Conservation (phyloP, 2,329 filamentous ascomycete species). For the Claviceps quebecensis region DNA sequence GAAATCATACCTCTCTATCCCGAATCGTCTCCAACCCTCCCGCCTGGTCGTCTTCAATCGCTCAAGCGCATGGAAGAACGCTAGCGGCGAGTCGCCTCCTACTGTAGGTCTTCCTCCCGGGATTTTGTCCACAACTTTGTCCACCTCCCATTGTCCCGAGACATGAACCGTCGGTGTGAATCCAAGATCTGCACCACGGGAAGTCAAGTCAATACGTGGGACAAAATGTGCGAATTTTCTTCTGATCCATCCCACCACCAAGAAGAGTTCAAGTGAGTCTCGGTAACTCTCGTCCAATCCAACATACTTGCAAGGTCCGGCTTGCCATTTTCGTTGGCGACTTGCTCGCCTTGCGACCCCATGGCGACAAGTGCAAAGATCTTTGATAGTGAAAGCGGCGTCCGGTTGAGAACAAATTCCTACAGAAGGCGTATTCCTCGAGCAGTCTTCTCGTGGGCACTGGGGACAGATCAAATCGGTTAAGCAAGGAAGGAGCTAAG, state of each 20-base stretch:
- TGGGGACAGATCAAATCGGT: no score
- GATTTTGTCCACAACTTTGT: slow-evolving; percentile 52
- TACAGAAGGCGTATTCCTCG: not conserved
- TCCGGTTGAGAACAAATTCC: no score
- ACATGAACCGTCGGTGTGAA: slow-evolving; percentile 25
- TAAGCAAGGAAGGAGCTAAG: no score
- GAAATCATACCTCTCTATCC: slow-evolving; percentile 42
- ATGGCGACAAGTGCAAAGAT: slow-evolving; percentile 8
- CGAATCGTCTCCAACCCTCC: slow-evolving; percentile 88
- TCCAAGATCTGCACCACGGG: slow-evolving; percentile 14
- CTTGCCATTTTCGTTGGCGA: slow-evolving; percentile 9
- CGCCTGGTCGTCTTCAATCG: slow-evolving; percentile 92
- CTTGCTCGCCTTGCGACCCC: slow-evolving; percentile 16
- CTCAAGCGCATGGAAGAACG: slow-evolving; percentile 91
- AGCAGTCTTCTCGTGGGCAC: not conserved
- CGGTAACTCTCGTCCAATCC: not conserved
- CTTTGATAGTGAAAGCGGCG: not conserved
- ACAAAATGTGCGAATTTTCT: not conserved
- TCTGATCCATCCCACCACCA: not conserved
- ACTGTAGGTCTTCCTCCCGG: slow-evolving; percentile 35
- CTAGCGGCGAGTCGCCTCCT: slow-evolving; percentile 59
- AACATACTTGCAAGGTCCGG: slow-evolving; percentile 14
- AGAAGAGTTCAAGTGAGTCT: no score
- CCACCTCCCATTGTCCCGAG: slow-evolving; percentile 37
- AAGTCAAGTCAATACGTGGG: not conserved